Conservation (phyloP, 345 rosid species). For the Punica granatum region DNA sequence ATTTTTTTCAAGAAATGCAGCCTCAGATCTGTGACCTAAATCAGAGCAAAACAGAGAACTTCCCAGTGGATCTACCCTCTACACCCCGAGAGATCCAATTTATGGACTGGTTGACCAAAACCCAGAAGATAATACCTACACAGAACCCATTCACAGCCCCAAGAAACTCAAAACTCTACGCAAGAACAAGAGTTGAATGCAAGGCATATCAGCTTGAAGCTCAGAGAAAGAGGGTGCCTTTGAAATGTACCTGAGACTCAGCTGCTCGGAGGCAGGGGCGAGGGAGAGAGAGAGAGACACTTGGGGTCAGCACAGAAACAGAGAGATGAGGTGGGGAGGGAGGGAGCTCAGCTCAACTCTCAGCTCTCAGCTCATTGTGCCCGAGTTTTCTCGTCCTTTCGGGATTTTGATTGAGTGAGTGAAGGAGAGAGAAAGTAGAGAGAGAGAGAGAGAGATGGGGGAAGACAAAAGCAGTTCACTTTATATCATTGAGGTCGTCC, state of each 20-base stretch:
- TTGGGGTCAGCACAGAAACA: background rate
- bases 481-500: conserved; percentile 19
- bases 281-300: conserved; percentile 1
- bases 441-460: conserved; percentile 7
- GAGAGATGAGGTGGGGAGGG: background rate
- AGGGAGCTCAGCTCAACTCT: background rate
- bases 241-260: background rate
- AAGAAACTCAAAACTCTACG: background rate
- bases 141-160: background rate
- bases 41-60: conserved; percentile 9
- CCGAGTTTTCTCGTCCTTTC: background rate
- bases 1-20: background rate
- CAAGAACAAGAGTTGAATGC: background rate
- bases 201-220: background rate
- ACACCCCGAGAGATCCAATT: background rate
- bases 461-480: conserved; percentile 17
- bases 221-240: no score
- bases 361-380: conserved; percentile 3
- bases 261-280: no score
- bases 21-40: conserved; percentile 32
- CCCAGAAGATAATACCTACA: background rate
- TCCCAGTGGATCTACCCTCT: conserved; percentile 6
- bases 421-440: background rate
- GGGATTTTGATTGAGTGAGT: conserved; percentile 1
- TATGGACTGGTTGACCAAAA: background rate